Conservation (phyloP, 2,329 filamentous ascomycete species). For the Colletotrichum spaethianum region DNA sequence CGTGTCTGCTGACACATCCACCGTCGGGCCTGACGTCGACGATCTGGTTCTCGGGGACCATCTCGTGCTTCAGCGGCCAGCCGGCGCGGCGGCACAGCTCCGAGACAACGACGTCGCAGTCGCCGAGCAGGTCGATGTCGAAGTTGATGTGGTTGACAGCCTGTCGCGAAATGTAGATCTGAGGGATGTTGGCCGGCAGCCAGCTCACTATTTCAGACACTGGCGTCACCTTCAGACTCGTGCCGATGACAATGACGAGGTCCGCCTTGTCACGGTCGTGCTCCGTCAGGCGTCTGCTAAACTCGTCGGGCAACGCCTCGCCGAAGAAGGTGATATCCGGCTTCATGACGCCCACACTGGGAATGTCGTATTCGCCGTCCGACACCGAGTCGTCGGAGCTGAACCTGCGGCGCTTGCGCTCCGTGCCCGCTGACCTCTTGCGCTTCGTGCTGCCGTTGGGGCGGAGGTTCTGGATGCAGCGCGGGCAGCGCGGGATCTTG, state of each 20-base stretch:
- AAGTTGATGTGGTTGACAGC: slow-evolving; percentile 93
- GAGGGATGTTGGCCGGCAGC: slow-evolving; percentile 83
- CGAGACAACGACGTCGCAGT: slow-evolving; percentile 91
- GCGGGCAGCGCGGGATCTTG: slow-evolving; percentile 82
- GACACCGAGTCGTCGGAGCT: slow-evolving; percentile 55
- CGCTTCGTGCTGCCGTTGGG: slow-evolving; percentile 51
- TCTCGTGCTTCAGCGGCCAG: slow-evolving; percentile 86
- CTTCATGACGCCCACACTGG: slow-evolving; percentile 87
- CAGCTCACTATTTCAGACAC: slow-evolving; percentile 92
- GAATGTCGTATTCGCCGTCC: slow-evolving; percentile 68
- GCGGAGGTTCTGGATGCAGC: slow-evolving; percentile 73
- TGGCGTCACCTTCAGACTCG: slow-evolving; percentile 93
- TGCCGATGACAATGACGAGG: slow-evolving; percentile 95
- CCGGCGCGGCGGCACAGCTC: slow-evolving; percentile 87
- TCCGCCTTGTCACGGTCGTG: slow-evolving; percentile 86
- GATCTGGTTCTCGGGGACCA: slow-evolving; percentile 79
- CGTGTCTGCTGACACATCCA: slow-evolving; percentile 58
- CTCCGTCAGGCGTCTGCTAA: slow-evolving; percentile 84
- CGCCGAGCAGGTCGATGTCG: slow-evolving; percentile 95
- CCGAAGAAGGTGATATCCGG: slow-evolving; percentile 99
- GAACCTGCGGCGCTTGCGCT: slow-evolving; percentile 56
- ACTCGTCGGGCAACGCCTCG: slow-evolving; percentile 87
- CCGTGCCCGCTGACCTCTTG: slow-evolving; percentile 56
- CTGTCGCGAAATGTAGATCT: slow-evolving; percentile 91
- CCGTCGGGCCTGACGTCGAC: slow-evolving; percentile 69